Base-by-base conservation (phyloP, 257 asterid genomes). In the Salvia miltiorrhiza region DNA sequence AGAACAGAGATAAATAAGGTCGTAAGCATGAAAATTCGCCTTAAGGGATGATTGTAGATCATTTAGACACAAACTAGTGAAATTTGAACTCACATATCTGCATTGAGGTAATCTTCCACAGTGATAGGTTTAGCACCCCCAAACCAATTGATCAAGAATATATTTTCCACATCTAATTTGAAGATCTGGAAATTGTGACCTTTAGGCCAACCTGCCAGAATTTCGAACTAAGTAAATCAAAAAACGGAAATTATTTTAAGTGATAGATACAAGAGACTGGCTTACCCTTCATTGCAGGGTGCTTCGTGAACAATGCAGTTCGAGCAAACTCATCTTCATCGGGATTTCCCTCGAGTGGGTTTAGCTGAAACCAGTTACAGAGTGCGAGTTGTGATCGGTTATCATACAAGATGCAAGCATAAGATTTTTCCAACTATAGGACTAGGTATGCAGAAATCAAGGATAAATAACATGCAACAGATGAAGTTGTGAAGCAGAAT, bases 81-180 rank as follows among this genome's bases (percentile, higher is more conserved):
- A 9, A 4, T 5, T 12, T 54, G 35, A 54, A 83, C 88, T 93
- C 81, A 83, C 90, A 78, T 65, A 61, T 75, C 65, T 43, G 79
- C 81, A 14, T 79, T 67, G 74, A 93, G 79, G 80, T 93, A 93
- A 54, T 90, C 87, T 60, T 88, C 95, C 80, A 85, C 95, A 0
- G 98, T 90, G 68, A 93, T 84, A 65, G 98, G 97, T 84, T 90
- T 88, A 43, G 97, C 90, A 48, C 97, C 98, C 19, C 98, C 98
- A n/a, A 71, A 93, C 95, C 95, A 93, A 69, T 90, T 93, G 67
- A 93, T 82, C 86, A 93, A 57, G 77, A 93, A 90, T 70, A 93
- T 88, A 48, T 88, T 84, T 45, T 83, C 86, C 1, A 90, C 87
- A 57, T 84, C 92, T 41, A 93, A 64, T 74, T 79, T 85, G 91